Evolutionary conservation across 2,329 filamentous ascomycete species (phyloP).

Genomic region (Diatrype stigma): DNA sequence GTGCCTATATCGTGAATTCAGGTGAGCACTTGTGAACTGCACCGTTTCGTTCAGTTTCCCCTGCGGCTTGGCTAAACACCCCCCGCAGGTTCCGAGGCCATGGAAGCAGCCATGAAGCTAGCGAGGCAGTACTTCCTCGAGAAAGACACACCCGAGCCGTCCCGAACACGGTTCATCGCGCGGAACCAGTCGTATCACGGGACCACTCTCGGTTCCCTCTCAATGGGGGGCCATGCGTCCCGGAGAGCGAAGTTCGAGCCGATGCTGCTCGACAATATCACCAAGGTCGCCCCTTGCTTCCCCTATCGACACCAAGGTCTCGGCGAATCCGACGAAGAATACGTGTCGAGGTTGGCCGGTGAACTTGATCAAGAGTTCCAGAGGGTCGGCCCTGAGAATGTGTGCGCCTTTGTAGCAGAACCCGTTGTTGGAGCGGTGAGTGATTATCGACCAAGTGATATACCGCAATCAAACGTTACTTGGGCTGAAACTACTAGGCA

Average conservation of each 20-base stretch:
- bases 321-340: constrained; percentile 52
- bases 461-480: too few species aligned
- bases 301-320: constrained; percentile 53
- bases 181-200: constrained; percentile 69
- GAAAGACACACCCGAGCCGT: constrained; percentile 44
- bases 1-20: constrained; percentile 31
- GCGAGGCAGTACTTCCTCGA: constrained; percentile 59
- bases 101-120: constrained; percentile 60
- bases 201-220: constrained; percentile 63
- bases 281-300: constrained; percentile 63
- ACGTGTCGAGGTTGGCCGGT: constrained; percentile 54
- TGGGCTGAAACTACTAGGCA: constrained; percentile 10
- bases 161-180: constrained; percentile 62
- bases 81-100: constrained; percentile 54
- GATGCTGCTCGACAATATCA: constrained; percentile 53
- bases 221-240: constrained; percentile 57
- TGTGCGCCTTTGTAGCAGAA: constrained; percentile 71
- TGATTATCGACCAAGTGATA: constrained; percentile 1
- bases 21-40: constrained; percentile 20
- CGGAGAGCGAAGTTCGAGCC: constrained; percentile 60
- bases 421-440: constrained; percentile 68
- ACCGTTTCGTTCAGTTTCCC: not conserved
- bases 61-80: not conserved
- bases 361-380: constrained; percentile 67
- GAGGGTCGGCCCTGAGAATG: constrained; percentile 57